phyloP scores from a whole-genome alignment of 2,329 filamentous ascomycete species.

The Bertia moriformis region DNA sequence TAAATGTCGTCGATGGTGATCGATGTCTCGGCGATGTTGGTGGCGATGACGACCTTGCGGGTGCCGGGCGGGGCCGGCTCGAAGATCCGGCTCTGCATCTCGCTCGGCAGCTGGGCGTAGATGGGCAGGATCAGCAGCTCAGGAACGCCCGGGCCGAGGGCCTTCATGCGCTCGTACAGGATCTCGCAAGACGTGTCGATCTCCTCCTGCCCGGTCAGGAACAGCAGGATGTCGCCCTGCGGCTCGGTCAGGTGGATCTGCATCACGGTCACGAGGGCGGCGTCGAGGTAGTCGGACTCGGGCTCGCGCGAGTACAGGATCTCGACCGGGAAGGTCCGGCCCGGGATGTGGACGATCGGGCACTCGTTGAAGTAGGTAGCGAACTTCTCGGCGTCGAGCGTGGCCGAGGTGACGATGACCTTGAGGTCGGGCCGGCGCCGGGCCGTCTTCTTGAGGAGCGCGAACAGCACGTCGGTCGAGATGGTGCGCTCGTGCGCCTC shows the following conservation, averaged over 20 bases:
- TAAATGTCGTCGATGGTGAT: constrained; percentile 67
- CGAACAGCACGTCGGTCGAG: constrained; percentile 61
- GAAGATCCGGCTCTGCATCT: constrained; percentile 60
- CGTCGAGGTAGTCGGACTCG: constrained; percentile 60
- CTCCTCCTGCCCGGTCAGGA: constrained; percentile 64
- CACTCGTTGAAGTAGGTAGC: constrained; percentile 60
- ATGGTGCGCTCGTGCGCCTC: constrained; percentile 66
- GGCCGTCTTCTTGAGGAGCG: constrained; percentile 57
- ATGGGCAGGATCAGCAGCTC: constrained; percentile 60
- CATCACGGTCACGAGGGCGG: constrained; percentile 61
- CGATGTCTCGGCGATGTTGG: constrained; percentile 64
- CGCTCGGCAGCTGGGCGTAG: constrained; percentile 56
- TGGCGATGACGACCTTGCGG: constrained; percentile 62
- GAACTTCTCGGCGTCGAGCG: constrained; percentile 63
- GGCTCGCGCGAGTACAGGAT: constrained; percentile 63
- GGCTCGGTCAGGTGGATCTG: constrained; percentile 63
- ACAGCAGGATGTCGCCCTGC: constrained; percentile 56
- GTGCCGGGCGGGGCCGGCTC: constrained; percentile 53
- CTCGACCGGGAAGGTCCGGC: constrained; percentile 59
- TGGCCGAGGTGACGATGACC: constrained; percentile 62
- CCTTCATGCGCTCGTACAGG: constrained; percentile 60
- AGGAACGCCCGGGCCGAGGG: constrained; percentile 53
- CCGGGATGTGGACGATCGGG: constrained; percentile 61
- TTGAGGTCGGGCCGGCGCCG: constrained; percentile 55
- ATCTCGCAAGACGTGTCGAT: constrained; percentile 63